Evolutionary conservation across 257 asterid species (phyloP), one percentile per base, ranked within the genome.

Genomic region (Parsonsia alboflavescens): DNA sequence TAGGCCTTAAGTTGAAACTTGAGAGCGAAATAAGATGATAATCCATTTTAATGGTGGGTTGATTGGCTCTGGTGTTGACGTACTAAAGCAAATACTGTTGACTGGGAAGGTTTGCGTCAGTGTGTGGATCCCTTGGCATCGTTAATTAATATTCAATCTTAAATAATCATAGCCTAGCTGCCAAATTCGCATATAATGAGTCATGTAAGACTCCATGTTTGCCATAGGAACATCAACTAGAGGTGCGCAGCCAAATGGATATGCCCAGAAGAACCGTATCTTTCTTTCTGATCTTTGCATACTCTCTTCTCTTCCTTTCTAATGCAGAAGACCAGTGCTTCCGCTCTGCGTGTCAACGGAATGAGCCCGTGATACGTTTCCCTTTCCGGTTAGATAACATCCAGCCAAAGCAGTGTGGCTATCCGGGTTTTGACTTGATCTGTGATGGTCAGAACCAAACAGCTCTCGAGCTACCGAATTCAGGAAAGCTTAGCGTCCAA

Each of bases 341-440:
- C 15, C 70, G 22, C 50, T 68, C 86, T 52, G 52, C 52, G 61
- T 88, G 96, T 75, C 41, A 72, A 16, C 41, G 30, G 0, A 28
- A 64, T 0, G 87, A 81, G 53, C 91, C 89, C 19, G 1, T 1
- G 12, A 77, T 90, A 77, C 91, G 89, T 7, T 88, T 90, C 77
- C 96, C 96, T 5, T 90, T 90, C 52, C 77, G 83, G 57, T 80
- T 90, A 66, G 59, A 71, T 22, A 48, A 28, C 46, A 54, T 15
- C 61, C 96, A 86, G 16, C 84, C 81, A 0, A 24, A n/a, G 50
- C 28, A 66, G 13, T 90, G 93, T 58, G 96, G 90, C 73, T 86
- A 76, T 82, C 86, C 88, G 0, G 93, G 90, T 24, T 88, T 90
- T 75, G 79, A 80, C 74, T 72, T 90, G 42, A 64, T 73, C 71